Evolutionary conservation across 768 basidiomycete species (phyloP), one percentile per base, ranked within the genome.

Genomic region (Phlebiopsis gigantea): DNA sequence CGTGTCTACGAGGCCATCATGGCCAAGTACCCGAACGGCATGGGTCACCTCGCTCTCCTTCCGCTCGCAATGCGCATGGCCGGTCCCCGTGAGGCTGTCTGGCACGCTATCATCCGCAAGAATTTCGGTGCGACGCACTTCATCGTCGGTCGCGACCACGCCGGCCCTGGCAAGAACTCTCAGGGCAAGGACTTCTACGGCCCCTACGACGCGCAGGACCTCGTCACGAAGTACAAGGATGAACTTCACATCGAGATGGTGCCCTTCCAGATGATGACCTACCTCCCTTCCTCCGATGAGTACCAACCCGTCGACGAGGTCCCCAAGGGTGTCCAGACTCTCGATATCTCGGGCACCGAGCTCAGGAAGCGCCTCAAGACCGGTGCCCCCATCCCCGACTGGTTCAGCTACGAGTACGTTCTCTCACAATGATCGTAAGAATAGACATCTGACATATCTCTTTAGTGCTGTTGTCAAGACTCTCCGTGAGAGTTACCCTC

Each of bases 31-130:
- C 97, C 97, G 7, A 94, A 98, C 69, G 97, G 97, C 46, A 95
- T 98, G 93, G 97, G 93, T 10, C 93, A 96, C 52, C 84, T 99
- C 55, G 96, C 97, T 9, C 84, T 99, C 57, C 80, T 99, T 8
- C 97, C 97, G 46, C 81, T 99, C 54, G 97, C 97, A 4, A 99
- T 99, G 97, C 84, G 97, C 49, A 99, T 99, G 97, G 97, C 90
- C 29, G 97, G 97, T 29, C 97, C 97, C 2, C 82, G 97, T 44
- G 97, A 99, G 72, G 97, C 97, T 15, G 85, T 98, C 46, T 99
- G 97, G 97, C 95, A 98, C 68, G 92, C 97, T 24, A 97, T 99
- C 70, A 98, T 99, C 71, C 88, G 97, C 68, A 98, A 97, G 77
- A 99, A 99, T 77, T 98, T 85, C 72, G 97, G 97, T 63, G 93